A percentile compares a stretch with the other conserved stretches of the same genome.
phyloP scores from a whole-genome alignment of 2,329 filamentous ascomycete species.

The Tolypocladium inflatum region DNA sequence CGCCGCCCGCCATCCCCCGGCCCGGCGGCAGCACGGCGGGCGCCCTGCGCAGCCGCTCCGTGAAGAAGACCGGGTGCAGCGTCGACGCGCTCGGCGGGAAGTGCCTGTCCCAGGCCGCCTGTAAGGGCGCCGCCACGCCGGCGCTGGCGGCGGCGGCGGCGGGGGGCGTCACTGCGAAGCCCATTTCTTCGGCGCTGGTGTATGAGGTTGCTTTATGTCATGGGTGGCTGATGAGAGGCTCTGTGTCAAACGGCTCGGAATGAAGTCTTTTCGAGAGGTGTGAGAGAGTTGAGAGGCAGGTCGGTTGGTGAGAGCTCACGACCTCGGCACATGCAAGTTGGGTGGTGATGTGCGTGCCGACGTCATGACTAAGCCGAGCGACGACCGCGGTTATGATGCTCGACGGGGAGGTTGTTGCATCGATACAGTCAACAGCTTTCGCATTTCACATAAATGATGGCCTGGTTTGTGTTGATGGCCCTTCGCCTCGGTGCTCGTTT shows the following conservation, averaged over 20 bases:
- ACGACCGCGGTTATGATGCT: background rate
- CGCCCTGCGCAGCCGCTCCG: slow-evolving; percentile 47
- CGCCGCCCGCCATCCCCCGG: background rate
- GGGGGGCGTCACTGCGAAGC: background rate
- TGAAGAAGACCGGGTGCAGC: slow-evolving; percentile 70
- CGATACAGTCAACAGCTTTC: background rate
- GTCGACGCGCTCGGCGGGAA: slow-evolving; percentile 44
- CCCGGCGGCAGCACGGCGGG: slow-evolving; percentile 26
- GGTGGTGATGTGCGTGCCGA: background rate
- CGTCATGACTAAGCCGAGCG: background rate
- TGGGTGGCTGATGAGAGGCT: background rate
- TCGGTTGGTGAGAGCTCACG: background rate
- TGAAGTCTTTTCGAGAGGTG: background rate
- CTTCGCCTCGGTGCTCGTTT: background rate
- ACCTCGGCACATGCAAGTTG: background rate
- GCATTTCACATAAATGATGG: background rate
- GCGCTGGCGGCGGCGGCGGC: background rate
- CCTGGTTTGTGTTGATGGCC: background rate
- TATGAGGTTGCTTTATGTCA: background rate
- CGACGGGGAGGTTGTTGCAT: no score
- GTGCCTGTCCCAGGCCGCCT: slow-evolving; percentile 16
- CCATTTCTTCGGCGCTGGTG: background rate
- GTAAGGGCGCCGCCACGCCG: slow-evolving; percentile 3
- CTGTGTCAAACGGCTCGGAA: background rate
- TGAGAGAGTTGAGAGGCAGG: background rate